Base-by-base conservation (phyloP, 2,329 filamentous ascomycete genomes). In the Pestalotiopsis sp. region DNA sequence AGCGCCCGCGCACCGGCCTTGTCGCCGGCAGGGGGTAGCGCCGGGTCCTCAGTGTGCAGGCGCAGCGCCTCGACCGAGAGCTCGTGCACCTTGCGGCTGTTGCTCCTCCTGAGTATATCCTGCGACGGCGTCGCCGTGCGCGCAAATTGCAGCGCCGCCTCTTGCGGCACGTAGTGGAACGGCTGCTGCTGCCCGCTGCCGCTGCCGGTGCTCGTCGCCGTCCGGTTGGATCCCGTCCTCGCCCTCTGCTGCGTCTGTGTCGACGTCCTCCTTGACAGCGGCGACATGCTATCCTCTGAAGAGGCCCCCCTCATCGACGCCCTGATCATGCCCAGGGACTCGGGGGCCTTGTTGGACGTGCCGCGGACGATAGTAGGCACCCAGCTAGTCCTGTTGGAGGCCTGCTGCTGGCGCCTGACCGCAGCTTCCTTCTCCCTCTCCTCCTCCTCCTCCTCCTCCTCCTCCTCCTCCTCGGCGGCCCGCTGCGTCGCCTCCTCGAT, bases 81-180 rank as follows among this genome's bases (percentile, higher is more conserved):
- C 66, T 80, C 83, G 71, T 86, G 84, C 13, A 81, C 75, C 17
- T 52, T 36, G 11, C 79, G 75, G 31, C 73, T 71, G 5, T 75
- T 74, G 63, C 83, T 77, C 31, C 78, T 77, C 74, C 80, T 78
- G 56, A 75, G 27, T 31, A 31, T 31, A 31, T 31, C 73, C 23
- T 83, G 82, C 17, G 82, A 79, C 20, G 45, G 45, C 1, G 86
- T 87, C 0, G 87, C 84, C 0, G 88, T 90, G 58, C 82, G 79
- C 11, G 83, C 79, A 73, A 90, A 90, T 68, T 89, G 86, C 13
- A 82, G 75, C 1, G 87, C 87, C 0, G 88, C 88, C 45, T 86
- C 82, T 66, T 82, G 81, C 14, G 88, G 88, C 2, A 89, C 77
- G 71, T 88, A 85, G 5, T 74, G 71, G 23, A 17, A 65, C 57